Evolutionary conservation across 345 rosid genomes (phyloP).

Genomic region (Jatropha curcas): DNA sequence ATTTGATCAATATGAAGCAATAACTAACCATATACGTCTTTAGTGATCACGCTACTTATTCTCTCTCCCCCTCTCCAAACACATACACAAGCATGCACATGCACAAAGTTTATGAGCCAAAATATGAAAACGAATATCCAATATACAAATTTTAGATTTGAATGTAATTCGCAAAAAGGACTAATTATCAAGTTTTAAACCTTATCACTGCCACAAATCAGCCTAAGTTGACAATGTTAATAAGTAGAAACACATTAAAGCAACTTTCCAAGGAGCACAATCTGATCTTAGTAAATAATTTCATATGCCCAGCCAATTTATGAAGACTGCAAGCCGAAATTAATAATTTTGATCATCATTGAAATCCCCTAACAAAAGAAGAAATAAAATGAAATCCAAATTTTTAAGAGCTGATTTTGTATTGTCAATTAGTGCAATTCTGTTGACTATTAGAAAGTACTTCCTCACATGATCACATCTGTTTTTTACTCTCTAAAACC

Average conservation of each 20-base stretch:
- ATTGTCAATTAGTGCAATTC: neutral
- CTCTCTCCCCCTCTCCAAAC: neutral
- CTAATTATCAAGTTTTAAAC: slow-evolving; percentile 1
- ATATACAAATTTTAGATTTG: neutral
- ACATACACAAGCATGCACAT: neutral
- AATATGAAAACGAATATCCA: neutral
- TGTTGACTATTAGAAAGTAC: too few relatives aligned
- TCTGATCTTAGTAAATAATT: neutral
- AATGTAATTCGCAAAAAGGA: neutral
- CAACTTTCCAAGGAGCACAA: neutral
- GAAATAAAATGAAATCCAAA: neutral
- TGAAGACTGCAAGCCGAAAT: neutral
- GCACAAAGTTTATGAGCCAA: neutral
- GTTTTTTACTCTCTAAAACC: neutral
- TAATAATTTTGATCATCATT: neutral
- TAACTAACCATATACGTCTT: neutral
- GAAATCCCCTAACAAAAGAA: neutral
- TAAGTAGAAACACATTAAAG: neutral
- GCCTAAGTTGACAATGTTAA: neutral
- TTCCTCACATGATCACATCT: too few relatives aligned
- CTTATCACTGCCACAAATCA: neutral
- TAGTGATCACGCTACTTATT: neutral
- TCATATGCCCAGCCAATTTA: neutral
- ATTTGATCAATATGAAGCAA: neutral
- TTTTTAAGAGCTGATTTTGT: neutral